Evolutionary conservation across 805 yeast genomes (phyloP), one percentile per base, ranked within the genome.

Genomic region (Yarrowia divulgata): DNA sequence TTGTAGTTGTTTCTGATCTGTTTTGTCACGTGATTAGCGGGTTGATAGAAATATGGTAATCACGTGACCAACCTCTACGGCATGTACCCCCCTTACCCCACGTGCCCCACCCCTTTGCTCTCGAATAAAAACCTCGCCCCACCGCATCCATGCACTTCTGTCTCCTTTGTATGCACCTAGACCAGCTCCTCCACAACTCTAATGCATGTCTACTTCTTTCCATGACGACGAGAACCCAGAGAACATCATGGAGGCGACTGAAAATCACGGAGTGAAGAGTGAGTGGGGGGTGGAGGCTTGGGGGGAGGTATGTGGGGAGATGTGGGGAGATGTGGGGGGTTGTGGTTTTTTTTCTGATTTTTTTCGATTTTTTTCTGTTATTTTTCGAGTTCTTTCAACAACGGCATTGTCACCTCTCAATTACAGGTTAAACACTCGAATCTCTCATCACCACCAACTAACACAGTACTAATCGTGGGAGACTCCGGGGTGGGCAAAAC

Each of bases 401-500:
- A 23, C n/a, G n/a, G n/a, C n/a, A n/a, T n/a, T n/a, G n/a, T n/a
- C n/a, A n/a, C n/a, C n/a, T n/a, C n/a, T n/a, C n/a, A n/a, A n/a
- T n/a, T n/a, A n/a, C n/a, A n/a, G n/a, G n/a, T n/a, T n/a, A n/a
- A n/a, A n/a, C n/a, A n/a, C n/a, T n/a, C n/a, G n/a, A n/a, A n/a
- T n/a, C n/a, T n/a, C n/a, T n/a, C n/a, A n/a, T n/a, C n/a, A n/a
- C n/a, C n/a, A n/a, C n/a, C n/a, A n/a, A n/a, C n/a, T n/a, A 58
- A 58, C 64, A 32, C 50, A 85, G 92, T 95, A 73, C 98, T 94
- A 49, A 85, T 94, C 77, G 93, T 95, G 78, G 98, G 98, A 58
- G 98, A 95, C 80, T 91, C 97, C 10, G 97, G 97, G 69, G 98
- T 95, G 62, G 99, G 99, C 70, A 94, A 94, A 79, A 91, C 98